Percentiles rank a stretch among this genome's conserved stretches.
phyloP scores from a whole-genome alignment of 202 grass and related monocot genomes.

The Panicum virgatum region DNA sequence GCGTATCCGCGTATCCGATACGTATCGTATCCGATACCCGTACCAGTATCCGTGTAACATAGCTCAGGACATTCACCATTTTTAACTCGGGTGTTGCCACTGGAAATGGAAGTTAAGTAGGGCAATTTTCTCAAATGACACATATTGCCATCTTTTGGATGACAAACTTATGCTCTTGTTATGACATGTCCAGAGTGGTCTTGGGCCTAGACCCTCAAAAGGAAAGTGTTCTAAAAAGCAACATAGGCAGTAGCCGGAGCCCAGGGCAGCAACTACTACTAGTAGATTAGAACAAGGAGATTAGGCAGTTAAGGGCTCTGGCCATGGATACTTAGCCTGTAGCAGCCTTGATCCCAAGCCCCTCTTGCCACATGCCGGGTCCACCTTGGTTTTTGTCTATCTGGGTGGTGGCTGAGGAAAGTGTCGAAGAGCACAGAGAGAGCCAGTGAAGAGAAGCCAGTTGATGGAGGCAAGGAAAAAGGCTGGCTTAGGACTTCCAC shows the following conservation, averaged over 20 bases:
- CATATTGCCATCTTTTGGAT: background rate
- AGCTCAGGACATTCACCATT: no score
- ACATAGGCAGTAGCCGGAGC: background rate
- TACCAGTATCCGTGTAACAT: no score
- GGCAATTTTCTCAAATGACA: background rate
- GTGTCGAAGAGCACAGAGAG: background rate
- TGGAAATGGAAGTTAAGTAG: background rate
- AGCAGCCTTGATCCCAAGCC: background rate
- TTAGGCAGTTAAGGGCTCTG: background rate
- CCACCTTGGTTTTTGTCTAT: background rate
- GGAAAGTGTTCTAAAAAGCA: background rate
- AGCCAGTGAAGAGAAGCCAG: background rate
- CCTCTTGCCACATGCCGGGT: background rate
- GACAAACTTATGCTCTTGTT: background rate
- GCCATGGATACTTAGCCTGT: background rate
- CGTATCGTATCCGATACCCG: no score
- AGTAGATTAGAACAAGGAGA: background rate
- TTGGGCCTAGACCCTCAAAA: slow-evolving; percentile 1
- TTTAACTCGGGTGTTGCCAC: no score
- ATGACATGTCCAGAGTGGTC: background rate
- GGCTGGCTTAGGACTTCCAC: background rate
- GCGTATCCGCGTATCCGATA: no score
- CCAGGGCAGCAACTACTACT: background rate
- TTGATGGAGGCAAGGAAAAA: background rate
- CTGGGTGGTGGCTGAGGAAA: background rate